These are phyloP conservation scores for Solanum etuberosum DNA, from an alignment of 257 asterid species.

Conservation along the genomic window DNA sequence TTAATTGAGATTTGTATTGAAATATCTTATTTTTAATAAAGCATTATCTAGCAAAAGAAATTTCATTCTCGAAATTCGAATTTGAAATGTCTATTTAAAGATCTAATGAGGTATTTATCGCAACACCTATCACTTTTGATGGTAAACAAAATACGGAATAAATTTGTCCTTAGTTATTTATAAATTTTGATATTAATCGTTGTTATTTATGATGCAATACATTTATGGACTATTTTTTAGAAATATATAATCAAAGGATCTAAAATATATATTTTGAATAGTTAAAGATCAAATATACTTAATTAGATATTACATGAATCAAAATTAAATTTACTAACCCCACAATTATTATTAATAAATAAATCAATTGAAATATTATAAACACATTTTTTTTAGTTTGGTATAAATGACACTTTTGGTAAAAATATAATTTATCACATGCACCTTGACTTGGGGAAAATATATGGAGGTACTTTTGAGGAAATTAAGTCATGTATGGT, in stretches of 20 bases:
- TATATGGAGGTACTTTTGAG: not conserved
- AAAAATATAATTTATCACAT: not conserved
- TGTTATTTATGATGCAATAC: not conserved
- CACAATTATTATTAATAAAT: not conserved
- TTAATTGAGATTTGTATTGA: not conserved
- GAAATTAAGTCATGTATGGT: not conserved
- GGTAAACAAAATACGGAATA: not conserved
- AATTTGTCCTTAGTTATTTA: not conserved
- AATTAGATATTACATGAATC: not conserved
- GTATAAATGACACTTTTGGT: not conserved
- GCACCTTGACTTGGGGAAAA: not conserved
- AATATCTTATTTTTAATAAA: no score
- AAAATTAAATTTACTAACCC: not conserved
- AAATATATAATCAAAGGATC: not conserved
- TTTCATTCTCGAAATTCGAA: not conserved
- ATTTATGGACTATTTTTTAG: not conserved
- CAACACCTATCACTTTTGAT: not conserved
- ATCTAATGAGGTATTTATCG: not conserved
- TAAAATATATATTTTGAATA: not conserved
- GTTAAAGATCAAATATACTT: not conserved
- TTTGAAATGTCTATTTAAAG: not conserved
- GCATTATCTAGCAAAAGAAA: rapidly evolving
- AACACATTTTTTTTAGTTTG: not conserved
- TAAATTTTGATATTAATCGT: not conserved
- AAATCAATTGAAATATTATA: not conserved